Base-by-base conservation (phyloP, 495 filamentous ascomycete genomes). In the Margaritispora aquatica region DNA sequence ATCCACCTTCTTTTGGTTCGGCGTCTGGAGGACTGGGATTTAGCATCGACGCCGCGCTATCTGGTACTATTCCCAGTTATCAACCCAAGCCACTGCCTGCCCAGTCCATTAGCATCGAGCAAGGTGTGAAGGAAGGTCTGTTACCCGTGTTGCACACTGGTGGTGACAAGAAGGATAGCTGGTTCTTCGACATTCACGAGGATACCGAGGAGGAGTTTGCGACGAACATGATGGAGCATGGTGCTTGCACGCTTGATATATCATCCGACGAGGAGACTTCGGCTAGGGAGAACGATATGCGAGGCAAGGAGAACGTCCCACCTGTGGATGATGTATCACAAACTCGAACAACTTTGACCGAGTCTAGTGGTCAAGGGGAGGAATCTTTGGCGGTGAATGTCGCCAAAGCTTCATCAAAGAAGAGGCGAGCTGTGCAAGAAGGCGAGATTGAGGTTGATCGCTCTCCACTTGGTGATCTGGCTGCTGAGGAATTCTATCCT, bases 151-250 rank as follows among this genome's bases (percentile, higher is more conserved):
- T 44, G 38, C 19, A 17, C 10, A 8, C 8, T 2, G 38, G 38
- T 2, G 38, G 38, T 17, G 38, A 77, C 80, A 52, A 69, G 75
- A 47, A 83, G 80, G 82, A 83, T 22, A 80, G 81, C 17, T 97
- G 93, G 93, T 86, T 87, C 74, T 97, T 97, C 70, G 85, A 91
- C 44, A 97, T 98, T 71, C 85, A 98, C 67, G 92, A 96, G 68
- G 94, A 98, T 71, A 89, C 89, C 0, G 81, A 83, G 27, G 88
- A 95, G 63, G 89, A 98, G 63, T 84, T 92, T 65, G 87, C 90
- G 71, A 87, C 89, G 54, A 97, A 95, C 67, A 74, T 96, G 2
- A 88, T 97, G 77, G 87, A 96, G 68, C 93, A 97, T 73, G 88
- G 85, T 27, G 90, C 94, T 21, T 82, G 84, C 65, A 86, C 86